phyloP scores from a whole-genome alignment of 2,329 filamentous ascomycete genomes.

The Capronia coronata region DNA sequence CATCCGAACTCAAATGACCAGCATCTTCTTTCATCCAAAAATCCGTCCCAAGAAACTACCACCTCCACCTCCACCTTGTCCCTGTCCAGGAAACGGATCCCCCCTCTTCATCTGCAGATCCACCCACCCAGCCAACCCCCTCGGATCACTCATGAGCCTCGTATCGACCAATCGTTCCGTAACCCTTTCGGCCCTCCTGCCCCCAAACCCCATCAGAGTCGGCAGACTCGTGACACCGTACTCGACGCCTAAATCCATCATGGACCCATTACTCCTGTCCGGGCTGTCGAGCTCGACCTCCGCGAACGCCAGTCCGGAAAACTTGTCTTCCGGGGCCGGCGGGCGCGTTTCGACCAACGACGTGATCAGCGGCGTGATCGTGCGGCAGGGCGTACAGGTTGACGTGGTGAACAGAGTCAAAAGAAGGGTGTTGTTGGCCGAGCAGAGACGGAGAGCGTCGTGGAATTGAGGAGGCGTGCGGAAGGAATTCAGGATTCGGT shows the following conservation, averaged over 20 bases:
- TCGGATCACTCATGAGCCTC: slow-evolving; percentile 21
- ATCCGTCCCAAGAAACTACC: slow-evolving; percentile 15
- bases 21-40: no score
- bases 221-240: slow-evolving; percentile 28
- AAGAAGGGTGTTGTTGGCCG: slow-evolving; percentile 26
- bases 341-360: slow-evolving; percentile 22
- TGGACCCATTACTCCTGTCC: slow-evolving; percentile 30
- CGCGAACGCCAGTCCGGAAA: slow-evolving; percentile 23
- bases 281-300: slow-evolving; percentile 27
- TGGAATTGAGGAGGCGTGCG: slow-evolving; percentile 26
- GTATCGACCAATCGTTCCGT: slow-evolving; percentile 26
- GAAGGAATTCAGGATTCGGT: slow-evolving; percentile 22
- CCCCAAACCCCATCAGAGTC: slow-evolving; percentile 27
- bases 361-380: slow-evolving; percentile 25
- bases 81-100: slow-evolving; percentile 22
- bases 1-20: no score
- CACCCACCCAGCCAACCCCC: slow-evolving; percentile 23
- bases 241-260: slow-evolving; percentile 27
- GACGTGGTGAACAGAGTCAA: slow-evolving; percentile 26
- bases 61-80: slow-evolving; percentile 1
- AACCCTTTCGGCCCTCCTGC: slow-evolving; percentile 25
- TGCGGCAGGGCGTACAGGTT: slow-evolving; percentile 25
- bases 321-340: slow-evolving; percentile 17
- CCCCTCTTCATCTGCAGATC: slow-evolving; percentile 27
- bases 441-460: slow-evolving; percentile 23